Evolutionary conservation across 2,329 filamentous ascomycete species (phyloP).

Genomic region (Alternaria panax): DNA sequence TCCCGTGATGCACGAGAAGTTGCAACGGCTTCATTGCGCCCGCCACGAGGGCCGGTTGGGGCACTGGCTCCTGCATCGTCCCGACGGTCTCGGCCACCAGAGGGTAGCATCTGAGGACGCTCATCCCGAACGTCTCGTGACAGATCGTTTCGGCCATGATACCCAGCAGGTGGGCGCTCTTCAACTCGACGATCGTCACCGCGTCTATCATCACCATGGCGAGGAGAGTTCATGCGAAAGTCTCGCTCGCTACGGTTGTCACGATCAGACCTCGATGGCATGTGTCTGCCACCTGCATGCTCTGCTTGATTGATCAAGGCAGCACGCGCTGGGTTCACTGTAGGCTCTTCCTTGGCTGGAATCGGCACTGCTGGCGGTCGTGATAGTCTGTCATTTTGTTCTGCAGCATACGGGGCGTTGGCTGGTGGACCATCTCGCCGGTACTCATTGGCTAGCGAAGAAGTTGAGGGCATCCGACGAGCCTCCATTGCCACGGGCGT

Average conservation of each 20-base stretch:
- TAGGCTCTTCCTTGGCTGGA: slow-evolving; percentile 28
- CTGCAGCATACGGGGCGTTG: slow-evolving; percentile 28
- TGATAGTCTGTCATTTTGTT: slow-evolving; percentile 32
- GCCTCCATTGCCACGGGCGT: slow-evolving; percentile 26
- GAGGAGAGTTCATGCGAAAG: slow-evolving; percentile 41
- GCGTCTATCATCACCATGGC: slow-evolving; percentile 33
- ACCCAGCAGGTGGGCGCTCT: slow-evolving; percentile 31
- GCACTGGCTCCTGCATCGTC: slow-evolving; percentile 52
- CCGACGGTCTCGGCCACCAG: slow-evolving; percentile 50
- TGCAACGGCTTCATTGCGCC: slow-evolving; percentile 44
- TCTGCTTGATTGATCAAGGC: slow-evolving; percentile 51
- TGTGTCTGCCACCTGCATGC: slow-evolving; percentile 29
- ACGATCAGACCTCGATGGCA: slow-evolving; percentile 37
- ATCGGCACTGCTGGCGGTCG: slow-evolving; percentile 25
- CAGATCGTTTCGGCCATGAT: slow-evolving; percentile 36
- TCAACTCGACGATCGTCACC: slow-evolving; percentile 38
- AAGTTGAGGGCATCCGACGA: slow-evolving; percentile 34
- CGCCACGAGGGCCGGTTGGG: slow-evolving; percentile 62
- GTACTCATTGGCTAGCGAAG: slow-evolving; percentile 34
- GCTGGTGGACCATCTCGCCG: slow-evolving; percentile 36
- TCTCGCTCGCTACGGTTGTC: slow-evolving; percentile 43
- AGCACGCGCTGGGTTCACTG: slow-evolving; percentile 55
- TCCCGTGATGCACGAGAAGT: slow-evolving; percentile 47
- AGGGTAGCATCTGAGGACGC: slow-evolving; percentile 29
- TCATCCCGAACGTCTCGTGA: slow-evolving; percentile 45